Evolutionary conservation across 305 asterid genomes (phyloP).

Genomic region (Fraxinus latifolia): DNA sequence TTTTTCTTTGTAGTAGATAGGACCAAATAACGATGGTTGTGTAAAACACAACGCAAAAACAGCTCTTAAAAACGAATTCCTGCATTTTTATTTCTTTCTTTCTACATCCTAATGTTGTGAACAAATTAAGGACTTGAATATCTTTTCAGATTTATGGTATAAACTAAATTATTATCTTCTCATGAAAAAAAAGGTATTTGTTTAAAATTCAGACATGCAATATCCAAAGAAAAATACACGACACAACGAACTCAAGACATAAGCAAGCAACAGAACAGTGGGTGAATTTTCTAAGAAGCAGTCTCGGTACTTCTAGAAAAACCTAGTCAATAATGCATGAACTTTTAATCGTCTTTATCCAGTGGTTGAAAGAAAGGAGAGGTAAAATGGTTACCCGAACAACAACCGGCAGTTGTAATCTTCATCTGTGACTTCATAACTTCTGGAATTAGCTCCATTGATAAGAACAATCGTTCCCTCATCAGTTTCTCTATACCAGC

Average conservation of each 20-base stretch:
- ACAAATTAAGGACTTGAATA: not conserved
- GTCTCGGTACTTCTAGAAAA: not conserved
- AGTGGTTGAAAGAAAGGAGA: conserved; percentile 18
- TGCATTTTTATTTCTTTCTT: not conserved
- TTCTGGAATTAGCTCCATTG: conserved; percentile 68
- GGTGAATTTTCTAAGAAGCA: not conserved
- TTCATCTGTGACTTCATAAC: conserved; percentile 84
- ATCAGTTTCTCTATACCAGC: conserved; percentile 85
- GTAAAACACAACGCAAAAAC: not conserved
- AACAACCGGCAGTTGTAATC: conserved; percentile 75
- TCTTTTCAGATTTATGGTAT: not conserved
- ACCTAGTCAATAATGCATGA: not conserved
- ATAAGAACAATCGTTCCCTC: conserved; percentile 60
- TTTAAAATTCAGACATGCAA: not conserved
- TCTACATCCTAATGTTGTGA: not conserved
- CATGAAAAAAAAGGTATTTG: not conserved
- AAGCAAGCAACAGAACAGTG: not conserved
- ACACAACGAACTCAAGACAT: not conserved
- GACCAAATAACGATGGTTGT: not conserved
- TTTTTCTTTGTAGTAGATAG: not conserved
- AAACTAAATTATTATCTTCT: not conserved
- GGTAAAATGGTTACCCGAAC: conserved; percentile 66
- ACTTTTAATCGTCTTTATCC: not conserved
- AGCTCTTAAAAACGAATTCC: not conserved
- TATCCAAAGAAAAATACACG: not conserved